Evolutionary conservation across 352 stramenopile species (phyloP).

Genomic region (Globisporangium spinosum): DNA sequence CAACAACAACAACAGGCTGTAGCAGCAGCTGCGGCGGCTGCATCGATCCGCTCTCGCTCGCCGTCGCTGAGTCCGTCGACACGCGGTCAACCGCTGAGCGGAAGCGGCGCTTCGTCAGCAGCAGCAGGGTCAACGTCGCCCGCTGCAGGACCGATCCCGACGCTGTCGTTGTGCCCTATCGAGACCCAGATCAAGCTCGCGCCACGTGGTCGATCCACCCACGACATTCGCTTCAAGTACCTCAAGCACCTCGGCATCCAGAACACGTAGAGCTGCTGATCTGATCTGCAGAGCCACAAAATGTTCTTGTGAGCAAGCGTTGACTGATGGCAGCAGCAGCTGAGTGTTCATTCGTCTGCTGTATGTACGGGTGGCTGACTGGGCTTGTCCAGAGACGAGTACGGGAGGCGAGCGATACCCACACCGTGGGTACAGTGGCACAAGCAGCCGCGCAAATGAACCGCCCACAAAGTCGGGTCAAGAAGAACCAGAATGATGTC

Average conservation of each 20-base stretch:
- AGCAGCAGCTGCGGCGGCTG: background rate
- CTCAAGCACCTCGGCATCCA: constrained; percentile 85
- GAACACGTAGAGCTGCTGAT: constrained; percentile 21
- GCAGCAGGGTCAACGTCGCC: background rate
- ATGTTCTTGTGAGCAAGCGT: constrained; percentile 2
- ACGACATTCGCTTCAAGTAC: constrained; percentile 86
- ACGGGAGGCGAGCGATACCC: background rate
- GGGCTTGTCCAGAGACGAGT: background rate
- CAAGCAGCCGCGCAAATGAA: background rate
- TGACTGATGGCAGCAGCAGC: background rate
- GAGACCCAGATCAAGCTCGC: constrained; percentile 71
- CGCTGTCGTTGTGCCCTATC: constrained; percentile 40
- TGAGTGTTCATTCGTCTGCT: background rate
- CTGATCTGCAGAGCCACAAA: background rate
- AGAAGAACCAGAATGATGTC: background rate
- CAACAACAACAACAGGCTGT: constrained; percentile 7
- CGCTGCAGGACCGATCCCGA: constrained; percentile 31
- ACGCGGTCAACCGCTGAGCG: constrained; percentile 24
- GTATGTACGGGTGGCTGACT: background rate
- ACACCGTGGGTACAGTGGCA: background rate
- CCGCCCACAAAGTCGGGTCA: background rate
- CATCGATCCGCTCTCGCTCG: constrained; percentile 25
- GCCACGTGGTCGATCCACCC: constrained; percentile 61
- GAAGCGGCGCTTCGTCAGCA: constrained; percentile 4
- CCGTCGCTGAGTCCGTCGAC: constrained; percentile 34